Evolutionary conservation across 805 yeast genomes (phyloP), one percentile per base, ranked within the genome.

Genomic region (Ogataea henricii): DNA sequence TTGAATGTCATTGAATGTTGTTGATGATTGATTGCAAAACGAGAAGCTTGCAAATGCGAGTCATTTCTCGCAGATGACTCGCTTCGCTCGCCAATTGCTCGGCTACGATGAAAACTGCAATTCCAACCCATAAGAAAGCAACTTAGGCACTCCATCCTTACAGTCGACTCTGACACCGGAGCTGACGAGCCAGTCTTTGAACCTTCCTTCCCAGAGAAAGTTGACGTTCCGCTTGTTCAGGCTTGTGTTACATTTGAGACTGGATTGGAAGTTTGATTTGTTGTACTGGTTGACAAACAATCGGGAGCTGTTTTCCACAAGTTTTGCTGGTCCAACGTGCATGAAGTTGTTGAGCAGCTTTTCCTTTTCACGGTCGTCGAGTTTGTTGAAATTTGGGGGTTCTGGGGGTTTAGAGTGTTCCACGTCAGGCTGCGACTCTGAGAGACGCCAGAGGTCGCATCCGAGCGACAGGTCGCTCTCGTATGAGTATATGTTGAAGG

Each of bases 401-500:
- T 46, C 17, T 10, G 45, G 30, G 3, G 45, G 23, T 33, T n/a
- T 27, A 8, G 17, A 10, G 12, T 16, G 40, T 3, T 35, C 18
- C 5, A 25, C 7, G 4, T 35, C 38, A 2, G 23, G 34, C 33
- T 16, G 16, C 6, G 43, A n/a, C 12, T 47, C 56, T 4, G 57
- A 68, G 27, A 71, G 71, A 49, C 81, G 79, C 85, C 92, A 89
- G 18, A 91, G 64, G 58, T 91, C 97, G 57, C 88, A 82, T 2
- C 99, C 99, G 22, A 94, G 66, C 0, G 92, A 82, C 41, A 94
- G 69, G 62, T 92, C 88, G 45, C 96, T 87, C 54, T 88, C 87
- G 59, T 92, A 91, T 0, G 98, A 92, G 62, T 88, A 92, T 45
- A 89, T 69, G 62, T 94, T 94, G 66, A 94, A 92, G 60, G 89